Base-by-base conservation (phyloP, 163 green algal species). In the Smithsoniella earleae region DNA sequence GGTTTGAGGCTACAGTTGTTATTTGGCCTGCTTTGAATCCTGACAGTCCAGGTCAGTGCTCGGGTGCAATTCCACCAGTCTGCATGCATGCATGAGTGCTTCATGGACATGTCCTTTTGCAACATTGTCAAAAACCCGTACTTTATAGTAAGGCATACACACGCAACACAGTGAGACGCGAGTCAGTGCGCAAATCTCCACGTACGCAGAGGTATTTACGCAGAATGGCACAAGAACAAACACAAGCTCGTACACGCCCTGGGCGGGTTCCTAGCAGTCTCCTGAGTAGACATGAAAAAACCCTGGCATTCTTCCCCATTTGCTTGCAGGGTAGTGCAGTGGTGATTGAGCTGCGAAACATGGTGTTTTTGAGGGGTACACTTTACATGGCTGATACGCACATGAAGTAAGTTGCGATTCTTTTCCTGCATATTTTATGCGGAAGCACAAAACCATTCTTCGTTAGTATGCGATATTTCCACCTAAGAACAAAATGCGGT, bases 221-320 rank as follows among this genome's bases (percentile, higher is more conserved):
- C 10, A 49, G 10, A 13, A 49, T 49, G 40, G 40, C 40, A 49
- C 10, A 49, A 22, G 40, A 22, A 22, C 40, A 49, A 49, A 49
- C 13, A 22, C 40, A 10, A 49, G 10, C 10, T 22, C 13, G 10
- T 22, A 49, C 13, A 13, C 10, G 40, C 40, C 40, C 40, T 22
- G 40, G 40, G 10, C 40, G 40, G 10, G 40, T 49, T 13, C 40
- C 10, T 10, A 22, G 10, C 10, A 49, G 40, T 10, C 40, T 10
- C 40, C 40, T 69, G 58, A 69, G n/a, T 33, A 69, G 34, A n/a
- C 5, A 43, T n/a, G 58, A 69, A 8, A 69, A 69, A 13, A 43
- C 58, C 20, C 58, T 69, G 5, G 20, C 58, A 13, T 69, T 30
- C 43, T 69, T 69, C 58, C 40, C 58, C 18, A 38, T 30, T 3